Conservation (phyloP, 2,329 filamentous ascomycete species). For the Trichoderma koningii region DNA sequence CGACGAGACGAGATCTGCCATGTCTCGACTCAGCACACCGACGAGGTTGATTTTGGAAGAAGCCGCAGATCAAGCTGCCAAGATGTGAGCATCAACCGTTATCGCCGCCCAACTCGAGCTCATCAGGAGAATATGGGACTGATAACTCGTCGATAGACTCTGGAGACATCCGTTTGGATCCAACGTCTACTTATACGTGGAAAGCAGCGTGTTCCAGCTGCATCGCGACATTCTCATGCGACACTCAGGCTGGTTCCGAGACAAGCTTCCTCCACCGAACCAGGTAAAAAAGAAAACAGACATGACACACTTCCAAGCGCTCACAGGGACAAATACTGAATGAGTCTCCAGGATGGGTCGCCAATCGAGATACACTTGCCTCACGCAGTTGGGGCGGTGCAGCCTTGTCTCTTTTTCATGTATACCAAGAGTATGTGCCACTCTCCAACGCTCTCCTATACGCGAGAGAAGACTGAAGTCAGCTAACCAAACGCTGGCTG, state of each 20-base stretch:
- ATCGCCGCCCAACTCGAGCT: neutral
- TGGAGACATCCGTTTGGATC: slow-evolving; percentile 40
- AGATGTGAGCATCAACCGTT: slow-evolving; percentile 30
- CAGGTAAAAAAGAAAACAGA: slow-evolving; percentile 29
- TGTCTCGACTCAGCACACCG: slow-evolving; percentile 26
- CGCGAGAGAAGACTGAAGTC: neutral
- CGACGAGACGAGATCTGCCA: neutral
- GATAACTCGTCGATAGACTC: slow-evolving; percentile 31
- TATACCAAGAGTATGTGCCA: slow-evolving; percentile 41
- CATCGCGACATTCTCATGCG: slow-evolving; percentile 41
- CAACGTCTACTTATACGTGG: slow-evolving; percentile 38
- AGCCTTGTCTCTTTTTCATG: slow-evolving; percentile 40
- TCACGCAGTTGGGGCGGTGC: slow-evolving; percentile 35
- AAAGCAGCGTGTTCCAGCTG: slow-evolving; percentile 34
- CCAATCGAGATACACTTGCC: slow-evolving; percentile 35
- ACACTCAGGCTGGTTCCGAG: slow-evolving; percentile 41
- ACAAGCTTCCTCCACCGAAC: slow-evolving; percentile 38
- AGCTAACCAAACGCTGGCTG: neutral
- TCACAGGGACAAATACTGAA: neutral
- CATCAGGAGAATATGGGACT: neutral
- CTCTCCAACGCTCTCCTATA: no score
- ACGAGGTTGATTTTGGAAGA: slow-evolving; percentile 34
- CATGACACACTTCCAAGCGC: neutral
- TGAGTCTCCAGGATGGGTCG: slow-evolving; percentile 34
- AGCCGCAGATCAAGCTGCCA: slow-evolving; percentile 35